Evolutionary conservation across 2,329 filamentous ascomycete species (phyloP).

Genomic region (Cercospora sojina): DNA sequence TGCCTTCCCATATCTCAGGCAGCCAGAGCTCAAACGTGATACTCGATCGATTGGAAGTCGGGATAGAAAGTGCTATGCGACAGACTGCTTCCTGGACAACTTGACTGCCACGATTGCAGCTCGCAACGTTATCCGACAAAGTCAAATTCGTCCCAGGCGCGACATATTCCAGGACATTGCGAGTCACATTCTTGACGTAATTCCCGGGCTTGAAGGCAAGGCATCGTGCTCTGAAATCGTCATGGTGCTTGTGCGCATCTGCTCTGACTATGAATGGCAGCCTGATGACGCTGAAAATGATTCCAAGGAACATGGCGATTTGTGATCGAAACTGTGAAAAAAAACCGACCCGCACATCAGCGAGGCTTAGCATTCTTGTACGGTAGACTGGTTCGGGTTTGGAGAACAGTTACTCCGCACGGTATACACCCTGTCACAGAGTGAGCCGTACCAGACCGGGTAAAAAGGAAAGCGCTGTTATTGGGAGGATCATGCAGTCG

Average conservation of each 20-base stretch:
- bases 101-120: not conserved
- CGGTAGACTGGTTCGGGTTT: not conserved
- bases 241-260: not conserved
- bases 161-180: not conserved
- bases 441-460: not conserved
- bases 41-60: not conserved
- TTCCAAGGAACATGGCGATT: not conserved
- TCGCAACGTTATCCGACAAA: not conserved
- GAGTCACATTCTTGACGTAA: not conserved
- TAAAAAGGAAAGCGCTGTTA: not conserved
- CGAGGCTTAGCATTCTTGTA: not conserved
- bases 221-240: constrained; percentile 24
- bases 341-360: not conserved
- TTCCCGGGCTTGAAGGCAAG: constrained; percentile 27
- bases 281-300: not conserved
- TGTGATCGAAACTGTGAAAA: not conserved
- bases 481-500: not conserved
- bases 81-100: not conserved
- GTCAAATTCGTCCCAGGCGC: not conserved
- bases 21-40: not conserved
- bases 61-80: not conserved
- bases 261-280: not conserved
- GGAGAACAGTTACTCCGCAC: not conserved
- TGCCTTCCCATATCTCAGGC: not conserved
- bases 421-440: not conserved